Base-by-base conservation (phyloP, 2,329 filamentous ascomycete species). In the Cordyceps javanica region DNA sequence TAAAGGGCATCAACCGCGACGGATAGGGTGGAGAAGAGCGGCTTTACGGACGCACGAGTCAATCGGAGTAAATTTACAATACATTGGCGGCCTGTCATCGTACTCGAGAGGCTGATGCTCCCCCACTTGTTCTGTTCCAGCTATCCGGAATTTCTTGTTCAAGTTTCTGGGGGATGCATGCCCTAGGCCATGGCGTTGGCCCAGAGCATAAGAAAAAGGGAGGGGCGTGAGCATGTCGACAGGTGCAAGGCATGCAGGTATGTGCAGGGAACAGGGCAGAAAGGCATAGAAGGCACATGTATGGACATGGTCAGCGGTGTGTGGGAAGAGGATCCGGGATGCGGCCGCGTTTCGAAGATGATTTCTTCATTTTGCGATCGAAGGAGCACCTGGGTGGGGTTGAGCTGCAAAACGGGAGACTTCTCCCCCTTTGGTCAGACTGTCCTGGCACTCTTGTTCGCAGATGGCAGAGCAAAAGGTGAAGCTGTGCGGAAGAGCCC, bases 61-160 rank as follows among this genome's bases (percentile, higher is more conserved):
- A 45, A 32, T 14, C 2, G 28, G 16, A 13, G 41, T 23, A 5
- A 44, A 14, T 44, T 25, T 26, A 44, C 21, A 3, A 26, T 25
- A 11, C 38, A 10, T 6, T 10, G n/a, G 38, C 38, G 9, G 3
- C 44, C 44, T 26, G 32, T 8, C 48, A 51, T 7, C 19, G 32
- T 39, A 51, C 48, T 38, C 32, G 32, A 51, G 32, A 9, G 21
- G 21, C 23, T 42, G 50, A 42, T 32, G 13, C 25, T 16, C 25
- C 50, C 50, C 50, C 50, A 53, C 50, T 21, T 30, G 50, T 53
- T 42, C 39, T 30, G 50, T 53, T 42, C 39, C 39, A 42, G 39
- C 10, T 42, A 25, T 42, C 13, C 19, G 39, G 39, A 25, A 13
- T 42, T 23, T 42, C 38, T 19, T 25, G 1, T 42, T 25, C 10